Evolutionary conservation across 495 filamentous ascomycete species (phyloP), one percentile per base, ranked within the genome.

Genomic region (Penicillium cataractarum): DNA sequence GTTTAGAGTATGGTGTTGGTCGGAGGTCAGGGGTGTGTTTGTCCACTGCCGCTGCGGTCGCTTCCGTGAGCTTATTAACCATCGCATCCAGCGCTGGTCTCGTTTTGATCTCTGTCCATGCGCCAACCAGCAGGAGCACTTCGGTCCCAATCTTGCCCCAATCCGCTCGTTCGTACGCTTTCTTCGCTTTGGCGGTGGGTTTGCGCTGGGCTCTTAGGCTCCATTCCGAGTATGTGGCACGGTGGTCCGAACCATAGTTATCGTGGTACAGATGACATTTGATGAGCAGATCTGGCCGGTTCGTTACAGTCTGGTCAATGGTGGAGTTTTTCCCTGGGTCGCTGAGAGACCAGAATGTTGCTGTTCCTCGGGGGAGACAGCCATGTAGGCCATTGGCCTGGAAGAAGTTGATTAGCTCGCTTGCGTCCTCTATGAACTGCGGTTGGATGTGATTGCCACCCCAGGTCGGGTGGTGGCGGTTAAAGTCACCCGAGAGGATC

Each of bases 401-500:
- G 22, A 71, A 62, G 57, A 71, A 68, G 49, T 51, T 33, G 57
- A 71, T 59, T n/a, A 68, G 60, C 21, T 71, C 68, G 27, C 54
- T 58, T 7, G 62, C 62, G 22, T 71, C 32, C 52, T 69, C 61
- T 22, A 69, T 66, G 21, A 66, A 64, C n/a, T 48, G 53, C 0
- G 61, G 58, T 48, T 1, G 55, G 32, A 65, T 58, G 4, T 62
- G 62, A 29, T 63, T 67, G 37, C 46, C 46, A 46, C 65, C 65
- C 68, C 58, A 73, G 12, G 42, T 59, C 35, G 61, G 68, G 52
- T 72, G 58, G 40, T 74, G 58, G 4, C 64, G 67, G 54, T 71
- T 72, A 33, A 74, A 69, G 26, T 74, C 65, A 21, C 64, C 67
- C 2, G 59, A 61, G 3, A 72, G 33, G n/a, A 69, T 69, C 15